Evolutionary conservation across 116 monocot species (phyloP), one percentile per base, ranked within the genome.

Genomic region (Dioscorea cayenensis): DNA sequence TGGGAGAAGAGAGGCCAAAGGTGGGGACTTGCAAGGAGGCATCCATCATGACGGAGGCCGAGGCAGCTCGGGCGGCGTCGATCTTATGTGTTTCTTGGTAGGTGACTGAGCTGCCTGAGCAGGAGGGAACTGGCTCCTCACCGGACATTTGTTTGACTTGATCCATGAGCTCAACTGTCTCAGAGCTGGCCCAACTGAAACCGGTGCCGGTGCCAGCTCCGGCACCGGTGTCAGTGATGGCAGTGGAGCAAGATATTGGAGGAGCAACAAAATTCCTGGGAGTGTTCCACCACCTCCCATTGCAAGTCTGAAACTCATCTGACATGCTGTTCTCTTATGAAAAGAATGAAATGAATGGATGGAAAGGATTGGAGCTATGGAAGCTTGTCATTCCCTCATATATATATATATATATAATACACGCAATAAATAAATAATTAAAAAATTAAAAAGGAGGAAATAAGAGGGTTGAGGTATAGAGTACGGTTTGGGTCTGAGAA

Each of bases 231-330:
- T 81, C 80, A 22, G 66, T 52, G 14, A 62, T 75, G 3, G 68
- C 22, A 8, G 77, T 28, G 16, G 87, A 84, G 69, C 82, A 82
- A 11, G 90, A 83, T 5, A 72, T 65, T 5, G 78, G 59, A 9
- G 79, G 20, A 55, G 55, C 55, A 16, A 16, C 14, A n/a, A 16
- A 55, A 20, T 1, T 81, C 20, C 73, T 81, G 17, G 76, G 35
- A 36, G 74, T 49, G 71, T 72, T 92, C 89, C 82, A 89, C 86
- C 85, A 89, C 73, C 74, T 60, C 21, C 71, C 66, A 43, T 21
- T 62, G 62, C 82, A 76, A 23, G 12, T 5, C 12, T 84, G 81
- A 36, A 84, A 82, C 21, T 92, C 80, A 49, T 92, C 86, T 66
- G 79, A 89, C 92, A 92, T 92, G 64, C 32, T 49, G 16, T 27